Percentiles rank a stretch among this genome's conserved stretches.
These are phyloP conservation scores for Dioscorea dumetorum DNA, from an alignment of 106 monocot genomes.

Conservation along the genomic window DNA sequence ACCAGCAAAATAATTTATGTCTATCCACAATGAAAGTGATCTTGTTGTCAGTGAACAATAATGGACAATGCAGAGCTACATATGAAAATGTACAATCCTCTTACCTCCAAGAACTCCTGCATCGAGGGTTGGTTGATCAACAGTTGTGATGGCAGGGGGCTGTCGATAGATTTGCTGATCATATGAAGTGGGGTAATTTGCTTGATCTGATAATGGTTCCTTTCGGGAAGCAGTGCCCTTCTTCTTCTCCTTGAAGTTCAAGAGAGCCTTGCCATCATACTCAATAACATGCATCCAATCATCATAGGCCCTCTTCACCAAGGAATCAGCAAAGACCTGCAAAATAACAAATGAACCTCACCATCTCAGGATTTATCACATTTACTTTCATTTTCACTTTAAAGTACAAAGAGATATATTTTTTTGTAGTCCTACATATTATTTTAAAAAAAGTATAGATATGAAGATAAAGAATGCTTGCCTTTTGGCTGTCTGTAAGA, in stretches of 20 bases:
- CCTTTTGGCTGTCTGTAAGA: conserved; percentile 57
- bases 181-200: conserved; percentile 11
- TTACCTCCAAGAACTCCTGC: conserved; percentile 31
- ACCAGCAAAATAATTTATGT: too few relatives aligned
- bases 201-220: conserved; percentile 5
- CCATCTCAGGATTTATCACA: background rate
- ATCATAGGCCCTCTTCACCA: conserved; percentile 92
- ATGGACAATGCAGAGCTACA: too few relatives aligned
- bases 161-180: background rate
- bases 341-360: conserved; percentile 9
- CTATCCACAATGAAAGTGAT: too few relatives aligned
- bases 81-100: background rate
- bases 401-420: background rate
- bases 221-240: background rate
- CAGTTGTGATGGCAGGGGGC: background rate
- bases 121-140: conserved; percentile 14
- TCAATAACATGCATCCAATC: conserved; percentile 79
- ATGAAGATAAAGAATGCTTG: conserved; percentile 11
- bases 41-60: too few relatives aligned
- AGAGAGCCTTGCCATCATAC: conserved; percentile 81
- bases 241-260: conserved; percentile 46
- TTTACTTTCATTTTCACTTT: background rate
- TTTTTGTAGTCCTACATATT: background rate
- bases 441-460: background rate
- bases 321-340: conserved; percentile 68